phyloP scores from a whole-genome alignment of 2,329 filamentous ascomycete genomes.

The Phaeosphaeria sp. region DNA sequence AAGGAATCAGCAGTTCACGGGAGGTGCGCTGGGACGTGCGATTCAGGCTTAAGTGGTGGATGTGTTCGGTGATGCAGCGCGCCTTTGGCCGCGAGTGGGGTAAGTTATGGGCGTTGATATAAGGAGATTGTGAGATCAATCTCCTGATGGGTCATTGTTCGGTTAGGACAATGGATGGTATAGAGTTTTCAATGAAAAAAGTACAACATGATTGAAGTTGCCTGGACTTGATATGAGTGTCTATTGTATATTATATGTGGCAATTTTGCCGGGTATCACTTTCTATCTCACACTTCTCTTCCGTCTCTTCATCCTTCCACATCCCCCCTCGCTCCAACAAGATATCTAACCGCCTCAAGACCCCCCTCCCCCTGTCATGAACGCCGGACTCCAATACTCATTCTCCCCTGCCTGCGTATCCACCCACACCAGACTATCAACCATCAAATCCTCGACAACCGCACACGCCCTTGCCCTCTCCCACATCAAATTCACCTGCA shows the following conservation, averaged over 20 bases:
- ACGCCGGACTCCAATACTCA: slow-evolving; percentile 91
- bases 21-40: slow-evolving; percentile 73
- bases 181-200: background rate
- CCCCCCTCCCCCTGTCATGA: slow-evolving; percentile 55
- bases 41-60: slow-evolving; percentile 52
- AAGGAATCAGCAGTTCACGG: slow-evolving; percentile 80
- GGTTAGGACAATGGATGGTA: background rate
- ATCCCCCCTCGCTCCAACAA: too few species aligned
- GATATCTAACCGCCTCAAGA: background rate
- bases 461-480: slow-evolving; percentile 83
- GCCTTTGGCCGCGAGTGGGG: background rate
- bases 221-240: too few species aligned
- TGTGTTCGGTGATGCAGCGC: background rate
- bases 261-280: background rate
- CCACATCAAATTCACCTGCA: slow-evolving; percentile 87
- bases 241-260: background rate
- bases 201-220: too few species aligned
- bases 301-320: too few species aligned
- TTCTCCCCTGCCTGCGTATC: slow-evolving; percentile 85
- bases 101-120: background rate
- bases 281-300: background rate
- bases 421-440: slow-evolving; percentile 91
- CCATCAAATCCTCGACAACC: slow-evolving; percentile 86
- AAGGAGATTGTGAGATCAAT: background rate
- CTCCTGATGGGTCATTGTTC: background rate